Base-by-base conservation (phyloP, 192 early-diverging fungal genomes). In the Coemansia sp. region DNA sequence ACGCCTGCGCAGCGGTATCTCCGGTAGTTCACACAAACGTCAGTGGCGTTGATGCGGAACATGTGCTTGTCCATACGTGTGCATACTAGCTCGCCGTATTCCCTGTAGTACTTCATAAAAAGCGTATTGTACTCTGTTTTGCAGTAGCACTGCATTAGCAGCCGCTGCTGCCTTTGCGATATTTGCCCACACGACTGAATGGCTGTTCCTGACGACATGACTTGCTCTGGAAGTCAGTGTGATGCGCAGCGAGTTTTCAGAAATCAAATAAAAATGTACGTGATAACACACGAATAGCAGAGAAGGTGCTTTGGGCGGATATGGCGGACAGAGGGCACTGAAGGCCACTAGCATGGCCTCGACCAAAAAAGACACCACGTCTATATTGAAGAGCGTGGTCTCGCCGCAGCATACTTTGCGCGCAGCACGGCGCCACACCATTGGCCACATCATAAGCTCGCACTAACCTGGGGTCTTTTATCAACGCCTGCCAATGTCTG, bases 71-170 rank as follows among this genome's bases (percentile, higher is more conserved):
- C 72, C 61, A 64, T 68, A 3, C 72, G 59, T 21, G 65, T 74
- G 57, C 72, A 74, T 3, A 64, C 62, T 0, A 74, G 47, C 56
- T 64, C 66, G 59, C 12, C 33, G 2, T 26, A 28, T 2, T 48
- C 64, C 3, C 52, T 33, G 26, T 61, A 60, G 43, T 74, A 74
- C 23, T 56, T 74, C 28, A 74, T 18, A 60, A 74, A 74, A 48
- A 63, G 38, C 21, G 72, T 74, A 48, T 74, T 74, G 58, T 68
- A 64, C 36, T 60, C 62, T 28, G 66, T 74, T 50, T 68, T 68
- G 52, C 72, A 74, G 39, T 64, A 74, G 62, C 72, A 74, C 45
- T 74, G 72, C 72, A 74, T 74, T 21, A 74, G 33, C 45, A 74
- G 41, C 37, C 61, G 64, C 58, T 74, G 72, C 36, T 74, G 72